Evolutionary conservation across 148 eudicot species (phyloP).

Genomic region (Talinum fruticosum): DNA sequence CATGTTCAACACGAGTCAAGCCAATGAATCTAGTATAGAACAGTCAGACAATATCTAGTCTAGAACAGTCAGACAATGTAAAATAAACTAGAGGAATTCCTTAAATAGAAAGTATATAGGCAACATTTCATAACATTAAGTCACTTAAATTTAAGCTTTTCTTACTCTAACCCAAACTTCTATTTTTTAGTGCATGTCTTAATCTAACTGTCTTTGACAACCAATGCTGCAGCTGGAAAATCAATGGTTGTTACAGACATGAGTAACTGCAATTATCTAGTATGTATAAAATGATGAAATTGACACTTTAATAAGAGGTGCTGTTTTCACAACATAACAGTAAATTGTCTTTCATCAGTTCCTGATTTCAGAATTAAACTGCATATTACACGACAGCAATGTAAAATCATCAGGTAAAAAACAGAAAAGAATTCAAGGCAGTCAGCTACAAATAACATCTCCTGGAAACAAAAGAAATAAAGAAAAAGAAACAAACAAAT

Average conservation of each 20-base stretch:
- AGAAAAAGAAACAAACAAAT: not conserved
- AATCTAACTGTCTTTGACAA: not conserved
- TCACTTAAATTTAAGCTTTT: not conserved
- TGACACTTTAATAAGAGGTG: not conserved
- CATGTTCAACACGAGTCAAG: not conserved
- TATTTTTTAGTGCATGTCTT: not conserved
- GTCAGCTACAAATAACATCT: not conserved
- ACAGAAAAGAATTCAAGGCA: not conserved
- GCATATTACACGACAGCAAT: not conserved
- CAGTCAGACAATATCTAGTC: not conserved
- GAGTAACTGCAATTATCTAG: not conserved
- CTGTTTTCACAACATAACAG: not conserved
- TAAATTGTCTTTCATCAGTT: not conserved
- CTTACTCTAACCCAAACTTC: not conserved
- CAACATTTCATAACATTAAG: not conserved
- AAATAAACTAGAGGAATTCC: not conserved
- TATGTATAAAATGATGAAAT: not conserved
- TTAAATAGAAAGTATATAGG: not conserved
- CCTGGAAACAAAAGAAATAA: not conserved
- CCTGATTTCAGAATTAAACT: not conserved
- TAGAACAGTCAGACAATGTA: not conserved
- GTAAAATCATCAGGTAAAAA: not conserved
- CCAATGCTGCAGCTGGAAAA: not conserved
- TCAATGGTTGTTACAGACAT: not conserved
- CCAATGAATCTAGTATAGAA: constrained; percentile 5